These are phyloP conservation scores for Leccinum imitatum DNA, from an alignment of 768 basidiomycete species.

Conservation along the genomic window DNA sequence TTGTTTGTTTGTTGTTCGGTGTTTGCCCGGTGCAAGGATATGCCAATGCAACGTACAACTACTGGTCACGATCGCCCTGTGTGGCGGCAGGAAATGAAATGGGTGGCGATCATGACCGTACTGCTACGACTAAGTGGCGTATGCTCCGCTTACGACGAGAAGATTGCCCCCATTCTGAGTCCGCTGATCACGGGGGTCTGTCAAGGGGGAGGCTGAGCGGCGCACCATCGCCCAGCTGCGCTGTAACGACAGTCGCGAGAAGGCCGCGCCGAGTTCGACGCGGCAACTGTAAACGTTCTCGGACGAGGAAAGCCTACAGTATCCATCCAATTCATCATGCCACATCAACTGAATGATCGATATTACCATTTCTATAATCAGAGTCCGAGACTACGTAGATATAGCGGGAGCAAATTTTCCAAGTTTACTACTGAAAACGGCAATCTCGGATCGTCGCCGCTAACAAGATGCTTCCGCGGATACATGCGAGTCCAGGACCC, in stretches of 20 bases:
- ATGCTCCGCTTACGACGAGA: neutral
- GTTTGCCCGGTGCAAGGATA: neutral
- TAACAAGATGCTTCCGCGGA: slow-evolving; percentile 23
- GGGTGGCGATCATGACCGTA: slow-evolving; percentile 22
- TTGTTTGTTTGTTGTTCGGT: neutral
- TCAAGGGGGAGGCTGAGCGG: slow-evolving; percentile 15
- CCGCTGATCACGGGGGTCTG: slow-evolving; percentile 19
- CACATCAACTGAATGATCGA: neutral
- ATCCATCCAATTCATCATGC: neutral
- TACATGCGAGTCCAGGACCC: slow-evolving; percentile 17
- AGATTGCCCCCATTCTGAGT: neutral
- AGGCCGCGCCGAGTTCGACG: slow-evolving; percentile 1
- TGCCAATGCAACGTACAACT: neutral
- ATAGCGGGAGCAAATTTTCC: slow-evolving; percentile 1
- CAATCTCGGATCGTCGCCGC: slow-evolving; percentile 32
- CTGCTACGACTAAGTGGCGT: neutral
- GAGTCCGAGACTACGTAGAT: slow-evolving; percentile 5
- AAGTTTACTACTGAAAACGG: slow-evolving; percentile 23
- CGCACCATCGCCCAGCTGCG: slow-evolving; percentile 15
- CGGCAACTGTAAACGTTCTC: neutral
- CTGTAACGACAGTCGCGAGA: slow-evolving; percentile 16
- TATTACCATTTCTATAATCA: neutral
- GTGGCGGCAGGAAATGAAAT: slow-evolving; percentile 16
- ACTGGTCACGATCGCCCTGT: slow-evolving; percentile 8
- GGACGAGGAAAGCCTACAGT: neutral